Conservation (phyloP, 2,329 filamentous ascomycete species). For the Coleophoma cylindrospora region DNA sequence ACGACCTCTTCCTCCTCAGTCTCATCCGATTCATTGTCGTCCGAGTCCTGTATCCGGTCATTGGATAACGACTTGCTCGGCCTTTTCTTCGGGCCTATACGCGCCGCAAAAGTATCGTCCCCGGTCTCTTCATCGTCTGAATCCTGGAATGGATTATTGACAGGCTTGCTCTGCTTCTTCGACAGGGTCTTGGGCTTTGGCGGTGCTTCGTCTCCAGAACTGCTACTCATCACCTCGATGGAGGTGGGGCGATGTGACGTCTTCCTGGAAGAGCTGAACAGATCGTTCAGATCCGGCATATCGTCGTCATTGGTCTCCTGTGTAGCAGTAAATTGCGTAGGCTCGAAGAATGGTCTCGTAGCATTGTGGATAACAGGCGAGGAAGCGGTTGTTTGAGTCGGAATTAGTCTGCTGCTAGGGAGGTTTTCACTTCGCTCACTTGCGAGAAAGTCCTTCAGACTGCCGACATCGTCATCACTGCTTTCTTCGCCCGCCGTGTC, state of each 20-base stretch:
- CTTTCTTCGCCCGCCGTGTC: not conserved
- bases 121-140: no score
- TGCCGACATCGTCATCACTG: slow-evolving; percentile 37
- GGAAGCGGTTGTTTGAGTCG: slow-evolving; percentile 10
- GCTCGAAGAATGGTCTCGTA: slow-evolving; percentile 32
- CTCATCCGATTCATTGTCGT: no score
- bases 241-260: not conserved
- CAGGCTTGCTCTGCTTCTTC: no score
- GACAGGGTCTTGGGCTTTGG: no score
- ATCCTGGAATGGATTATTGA: no score
- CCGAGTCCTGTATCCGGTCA: no score
- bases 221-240: not conserved
- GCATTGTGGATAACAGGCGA: slow-evolving; percentile 4
- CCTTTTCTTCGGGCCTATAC: no score
- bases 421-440: slow-evolving; percentile 22
- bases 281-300: slow-evolving; percentile 7
- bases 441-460: slow-evolving; percentile 51
- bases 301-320: slow-evolving; percentile 35
- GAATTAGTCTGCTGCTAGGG: no score
- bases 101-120: no score
- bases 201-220: no score
- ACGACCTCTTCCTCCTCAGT: no score
- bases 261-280: not conserved
- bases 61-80: no score
- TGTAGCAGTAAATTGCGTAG: slow-evolving; percentile 31